Percentiles rank a stretch among this genome's conserved stretches.
Conservation (phyloP, 257 asterid genomes). For the Fraxinus anomala region DNA sequence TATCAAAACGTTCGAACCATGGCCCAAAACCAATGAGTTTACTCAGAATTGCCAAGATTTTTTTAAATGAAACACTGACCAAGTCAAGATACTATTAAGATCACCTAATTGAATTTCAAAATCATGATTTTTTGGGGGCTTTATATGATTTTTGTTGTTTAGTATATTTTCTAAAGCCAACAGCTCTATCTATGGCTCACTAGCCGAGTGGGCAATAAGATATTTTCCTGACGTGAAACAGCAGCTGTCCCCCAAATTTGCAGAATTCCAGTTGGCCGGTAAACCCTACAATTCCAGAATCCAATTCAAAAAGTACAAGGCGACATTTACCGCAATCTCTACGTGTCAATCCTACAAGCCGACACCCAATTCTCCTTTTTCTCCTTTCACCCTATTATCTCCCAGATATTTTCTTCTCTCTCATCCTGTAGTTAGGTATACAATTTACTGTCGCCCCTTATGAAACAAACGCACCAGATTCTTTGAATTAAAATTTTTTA, state of each 20-base stretch:
- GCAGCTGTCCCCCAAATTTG: not conserved
- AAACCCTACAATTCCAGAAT: not conserved
- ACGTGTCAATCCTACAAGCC: not conserved
- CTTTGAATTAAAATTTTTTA: not conserved
- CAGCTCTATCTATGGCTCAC: not conserved
- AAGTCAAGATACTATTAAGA: not conserved
- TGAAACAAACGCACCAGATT: not conserved
- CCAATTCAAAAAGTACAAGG: not conserved
- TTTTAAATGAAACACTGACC: not conserved
- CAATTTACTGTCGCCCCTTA: not conserved
- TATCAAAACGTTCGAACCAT: no score
- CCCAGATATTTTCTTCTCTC: not conserved
- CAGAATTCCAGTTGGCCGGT: not conserved
- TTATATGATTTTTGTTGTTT: no score
- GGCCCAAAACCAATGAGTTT: not conserved
- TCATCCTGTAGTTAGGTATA: not conserved
- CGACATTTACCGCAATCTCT: not conserved
- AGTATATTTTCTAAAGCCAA: no score
- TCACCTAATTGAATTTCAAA: not conserved
- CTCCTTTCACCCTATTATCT: not conserved
- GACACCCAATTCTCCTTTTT: not conserved
- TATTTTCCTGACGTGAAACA: not conserved
- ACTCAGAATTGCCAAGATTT: no score
- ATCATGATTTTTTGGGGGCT: no score
- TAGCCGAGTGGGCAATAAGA: not conserved